Percentiles rank a stretch among this genome's conserved stretches.
Conservation (phyloP, 208 protist species). For the Porcisia deanei region DNA sequence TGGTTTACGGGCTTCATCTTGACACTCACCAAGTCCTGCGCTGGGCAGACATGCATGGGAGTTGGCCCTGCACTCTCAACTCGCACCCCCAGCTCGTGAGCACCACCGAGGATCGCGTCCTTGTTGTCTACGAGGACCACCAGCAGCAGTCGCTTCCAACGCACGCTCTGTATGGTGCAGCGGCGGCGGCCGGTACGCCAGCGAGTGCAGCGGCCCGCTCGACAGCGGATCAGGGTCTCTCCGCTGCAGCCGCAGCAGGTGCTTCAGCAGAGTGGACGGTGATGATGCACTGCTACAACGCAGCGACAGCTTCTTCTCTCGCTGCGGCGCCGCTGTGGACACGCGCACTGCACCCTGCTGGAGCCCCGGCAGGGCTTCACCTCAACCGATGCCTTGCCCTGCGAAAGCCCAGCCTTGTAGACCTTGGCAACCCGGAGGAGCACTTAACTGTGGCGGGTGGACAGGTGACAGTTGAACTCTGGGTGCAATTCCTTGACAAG, state of each 20-base stretch:
- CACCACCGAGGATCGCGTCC: constrained; percentile 43
- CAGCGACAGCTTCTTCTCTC: constrained; percentile 26
- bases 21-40: constrained; percentile 49
- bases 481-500: constrained; percentile 76
- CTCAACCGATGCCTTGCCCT: constrained; percentile 62
- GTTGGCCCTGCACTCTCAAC: constrained; percentile 28
- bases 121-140: constrained; percentile 47
- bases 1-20: constrained; percentile 60
- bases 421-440: constrained; percentile 73
- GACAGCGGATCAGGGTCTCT: background rate
- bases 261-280: constrained; percentile 32
- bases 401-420: constrained; percentile 66
- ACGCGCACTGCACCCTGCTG: constrained; percentile 31
- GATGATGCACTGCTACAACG: constrained; percentile 36
- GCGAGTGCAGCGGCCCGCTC: constrained; percentile 14
- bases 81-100: constrained; percentile 45
- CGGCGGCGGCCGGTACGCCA: constrained; percentile 18
- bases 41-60: constrained; percentile 47
- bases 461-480: constrained; percentile 88
- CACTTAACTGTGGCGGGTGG: constrained; percentile 65
- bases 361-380: constrained; percentile 25
- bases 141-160: constrained; percentile 8
- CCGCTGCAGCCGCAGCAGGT: background rate
- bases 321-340: constrained; percentile 33
- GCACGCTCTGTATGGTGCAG: constrained; percentile 26